Evolutionary conservation across 2,329 filamentous ascomycete species (phyloP).

Genomic region (Cylindrodendrum hubeiense): DNA sequence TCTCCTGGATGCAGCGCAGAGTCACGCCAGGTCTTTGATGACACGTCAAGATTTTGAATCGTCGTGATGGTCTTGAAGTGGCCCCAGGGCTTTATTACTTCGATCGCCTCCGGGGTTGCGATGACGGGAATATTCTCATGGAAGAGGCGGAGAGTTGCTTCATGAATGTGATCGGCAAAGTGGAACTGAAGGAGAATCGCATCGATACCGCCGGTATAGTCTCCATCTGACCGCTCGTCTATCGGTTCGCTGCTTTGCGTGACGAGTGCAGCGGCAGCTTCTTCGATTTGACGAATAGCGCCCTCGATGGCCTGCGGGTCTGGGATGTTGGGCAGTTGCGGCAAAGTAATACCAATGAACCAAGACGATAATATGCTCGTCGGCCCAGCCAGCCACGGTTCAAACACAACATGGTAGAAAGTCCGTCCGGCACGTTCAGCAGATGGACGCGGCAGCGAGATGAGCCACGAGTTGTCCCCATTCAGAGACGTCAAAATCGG

Average conservation of each 20-base stretch:
- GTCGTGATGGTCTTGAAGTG: constrained; percentile 36
- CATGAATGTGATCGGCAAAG: constrained; percentile 35
- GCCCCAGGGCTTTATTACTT: constrained; percentile 27
- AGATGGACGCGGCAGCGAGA: constrained; percentile 48
- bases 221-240: not conserved
- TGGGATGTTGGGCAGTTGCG: constrained; percentile 8
- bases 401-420: constrained; percentile 49
- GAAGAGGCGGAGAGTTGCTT: constrained; percentile 32
- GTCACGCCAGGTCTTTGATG: constrained; percentile 28
- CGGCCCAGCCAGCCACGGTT: constrained; percentile 50
- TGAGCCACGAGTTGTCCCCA: constrained; percentile 51
- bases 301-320: constrained; percentile 26
- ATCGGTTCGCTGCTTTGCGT: not conserved
- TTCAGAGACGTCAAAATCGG: constrained; percentile 50
- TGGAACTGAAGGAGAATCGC: constrained; percentile 39
- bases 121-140: constrained; percentile 37
- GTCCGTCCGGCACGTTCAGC: constrained; percentile 37
- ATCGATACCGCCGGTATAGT: constrained; percentile 29
- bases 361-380: constrained; percentile 32
- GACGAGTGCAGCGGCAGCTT: constrained; percentile 1
- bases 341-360: constrained; percentile 36
- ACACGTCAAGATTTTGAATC: constrained; percentile 21
- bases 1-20: constrained; percentile 36
- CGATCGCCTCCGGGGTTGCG: constrained; percentile 24
- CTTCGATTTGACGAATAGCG: constrained; percentile 35